Evolutionary conservation across 2,329 filamentous ascomycete genomes (phyloP).

Genomic region (Trichoderma breve): DNA sequence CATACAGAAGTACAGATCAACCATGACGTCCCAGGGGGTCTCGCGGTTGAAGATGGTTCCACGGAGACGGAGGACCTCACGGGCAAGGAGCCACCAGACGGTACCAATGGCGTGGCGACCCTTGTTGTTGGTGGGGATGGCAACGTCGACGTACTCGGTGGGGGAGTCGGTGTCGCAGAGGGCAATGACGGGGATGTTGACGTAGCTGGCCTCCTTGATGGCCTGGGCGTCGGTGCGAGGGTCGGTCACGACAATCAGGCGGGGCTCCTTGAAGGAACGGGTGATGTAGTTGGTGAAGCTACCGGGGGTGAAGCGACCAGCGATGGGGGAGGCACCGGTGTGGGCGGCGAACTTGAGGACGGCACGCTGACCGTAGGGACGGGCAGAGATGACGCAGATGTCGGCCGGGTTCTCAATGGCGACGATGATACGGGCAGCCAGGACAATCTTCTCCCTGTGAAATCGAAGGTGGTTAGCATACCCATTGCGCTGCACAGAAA

Average conservation of each 20-base stretch:
- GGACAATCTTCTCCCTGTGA: conserved; percentile 96
- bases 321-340: conserved; percentile 96
- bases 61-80: conserved; percentile 98
- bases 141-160: conserved; percentile 99
- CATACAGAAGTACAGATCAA: conserved; percentile 98
- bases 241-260: conserved; percentile 98
- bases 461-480: conserved; percentile 18
- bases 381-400: conserved; percentile 98
- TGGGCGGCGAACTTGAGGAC: conserved; percentile 99
- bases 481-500: background rate
- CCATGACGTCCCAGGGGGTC: conserved; percentile 98
- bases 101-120: conserved; percentile 98
- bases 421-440: conserved; percentile 97
- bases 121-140: conserved; percentile 99
- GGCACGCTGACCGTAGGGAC: conserved; percentile 98
- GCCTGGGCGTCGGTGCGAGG: conserved; percentile 99
- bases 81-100: conserved; percentile 99
- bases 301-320: conserved; percentile 99
- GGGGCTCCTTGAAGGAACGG: conserved; percentile 99
- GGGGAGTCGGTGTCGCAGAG: conserved; percentile 99
- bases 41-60: conserved; percentile 96
- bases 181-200: conserved; percentile 99
- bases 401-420: conserved; percentile 99
- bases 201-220: conserved; percentile 99
- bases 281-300: conserved; percentile 99